Conservation (phyloP, 345 rosid species). For the Populus simonii region DNA sequence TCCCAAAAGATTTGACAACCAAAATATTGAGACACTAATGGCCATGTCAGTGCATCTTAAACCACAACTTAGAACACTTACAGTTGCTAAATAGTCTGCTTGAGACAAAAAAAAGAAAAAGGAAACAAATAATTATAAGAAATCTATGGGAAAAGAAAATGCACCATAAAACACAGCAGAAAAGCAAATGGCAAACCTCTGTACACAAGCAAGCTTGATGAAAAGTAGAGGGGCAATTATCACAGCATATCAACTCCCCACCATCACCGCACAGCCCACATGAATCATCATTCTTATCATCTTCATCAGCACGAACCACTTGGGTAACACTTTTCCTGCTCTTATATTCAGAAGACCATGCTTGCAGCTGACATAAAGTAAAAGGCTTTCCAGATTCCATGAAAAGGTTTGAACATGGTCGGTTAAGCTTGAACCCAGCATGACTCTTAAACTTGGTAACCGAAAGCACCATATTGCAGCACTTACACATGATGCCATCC, state of each 20-base stretch:
- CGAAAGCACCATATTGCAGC: slow-evolving; percentile 65
- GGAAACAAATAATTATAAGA: not conserved
- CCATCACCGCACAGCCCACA: slow-evolving; percentile 93
- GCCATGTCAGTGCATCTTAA: not conserved
- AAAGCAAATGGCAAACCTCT: slow-evolving; percentile 52
- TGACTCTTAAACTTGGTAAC: slow-evolving; percentile 73
- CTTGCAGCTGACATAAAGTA: slow-evolving; percentile 72
- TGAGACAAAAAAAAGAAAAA: slow-evolving; percentile 4
- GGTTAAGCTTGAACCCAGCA: slow-evolving; percentile 64
- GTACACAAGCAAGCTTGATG: slow-evolving; percentile 79
- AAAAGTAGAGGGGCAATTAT: slow-evolving; percentile 87
- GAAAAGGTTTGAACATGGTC: slow-evolving; percentile 79
- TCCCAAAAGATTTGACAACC: not conserved
- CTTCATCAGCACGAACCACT: slow-evolving; percentile 48
- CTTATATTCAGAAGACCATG: slow-evolving; percentile 88
- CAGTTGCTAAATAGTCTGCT: not conserved
- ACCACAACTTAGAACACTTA: not conserved
- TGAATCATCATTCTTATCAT: slow-evolving; percentile 90
- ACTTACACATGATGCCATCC: slow-evolving; percentile 74
- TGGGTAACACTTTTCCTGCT: slow-evolving; percentile 48
- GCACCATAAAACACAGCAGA: slow-evolving; percentile 6
- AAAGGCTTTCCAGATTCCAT: slow-evolving; percentile 79
- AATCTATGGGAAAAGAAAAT: not conserved
- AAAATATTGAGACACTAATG: not conserved
- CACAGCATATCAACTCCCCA: slow-evolving; percentile 93